Percentiles rank a stretch among this genome's conserved stretches.
These are phyloP conservation scores for Xylariaceae sp. DNA, from an alignment of 2,329 filamentous ascomycete species.

Conservation along the genomic window DNA sequence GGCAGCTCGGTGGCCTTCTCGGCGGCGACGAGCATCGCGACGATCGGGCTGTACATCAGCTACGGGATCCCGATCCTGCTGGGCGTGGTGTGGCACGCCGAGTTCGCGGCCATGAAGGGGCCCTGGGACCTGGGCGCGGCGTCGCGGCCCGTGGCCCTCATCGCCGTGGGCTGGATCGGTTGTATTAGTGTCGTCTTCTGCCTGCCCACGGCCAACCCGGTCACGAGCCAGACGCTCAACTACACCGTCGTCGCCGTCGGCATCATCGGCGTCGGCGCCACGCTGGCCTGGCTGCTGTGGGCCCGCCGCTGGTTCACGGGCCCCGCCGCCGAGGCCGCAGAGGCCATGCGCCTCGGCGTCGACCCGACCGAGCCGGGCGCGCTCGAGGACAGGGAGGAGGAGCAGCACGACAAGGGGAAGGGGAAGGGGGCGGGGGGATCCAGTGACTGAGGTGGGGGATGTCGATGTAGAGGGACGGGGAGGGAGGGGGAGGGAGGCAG, in stretches of 20 bases:
- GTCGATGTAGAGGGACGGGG: too few relatives aligned
- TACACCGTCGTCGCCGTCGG: conserved; percentile 53
- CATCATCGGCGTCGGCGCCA: conserved; percentile 41
- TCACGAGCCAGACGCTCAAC: conserved; percentile 49
- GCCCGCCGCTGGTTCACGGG: conserved; percentile 49
- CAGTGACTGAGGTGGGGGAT: too few relatives aligned
- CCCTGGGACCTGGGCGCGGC: conserved; percentile 44
- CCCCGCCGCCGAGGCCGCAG: conserved; percentile 44
- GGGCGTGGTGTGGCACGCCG: conserved; percentile 40
- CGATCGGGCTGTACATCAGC: conserved; percentile 49
- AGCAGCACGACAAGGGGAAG: too few relatives aligned
- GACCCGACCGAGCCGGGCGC: conserved; percentile 38
- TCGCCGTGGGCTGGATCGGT: conserved; percentile 43
- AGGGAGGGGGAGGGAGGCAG: too few relatives aligned
- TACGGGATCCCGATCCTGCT: conserved; percentile 46
- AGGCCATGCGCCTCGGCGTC: conserved; percentile 40
- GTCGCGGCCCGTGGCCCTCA: conserved; percentile 38
- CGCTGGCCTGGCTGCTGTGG: conserved; percentile 43
- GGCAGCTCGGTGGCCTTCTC: conserved; percentile 48
- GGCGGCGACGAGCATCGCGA: conserved; percentile 52
- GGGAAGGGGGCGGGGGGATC: too few relatives aligned
- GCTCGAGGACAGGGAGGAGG: conserved; percentile 28
- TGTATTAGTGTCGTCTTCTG: conserved; percentile 53
- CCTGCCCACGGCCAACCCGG: conserved; percentile 47
- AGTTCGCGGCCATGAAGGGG: conserved; percentile 44